Conservation (phyloP, 148 eudicot genomes). For the Arctostaphylos glauca region DNA sequence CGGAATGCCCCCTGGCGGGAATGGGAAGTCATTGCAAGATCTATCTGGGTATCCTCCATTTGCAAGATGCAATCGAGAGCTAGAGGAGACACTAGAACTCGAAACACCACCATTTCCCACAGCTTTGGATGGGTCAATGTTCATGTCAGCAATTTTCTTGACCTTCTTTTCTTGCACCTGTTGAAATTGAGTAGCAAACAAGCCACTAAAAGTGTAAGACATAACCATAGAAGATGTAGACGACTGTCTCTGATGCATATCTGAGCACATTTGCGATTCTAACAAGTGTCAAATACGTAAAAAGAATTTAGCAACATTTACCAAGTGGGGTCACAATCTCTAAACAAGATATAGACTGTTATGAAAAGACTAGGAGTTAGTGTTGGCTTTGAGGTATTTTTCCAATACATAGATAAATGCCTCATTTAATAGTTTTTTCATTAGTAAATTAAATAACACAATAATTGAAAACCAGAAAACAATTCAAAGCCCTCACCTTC, state of each 20-base stretch:
- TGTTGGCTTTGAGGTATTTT: neutral
- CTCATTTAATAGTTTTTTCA: neutral
- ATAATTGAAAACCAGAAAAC: neutral
- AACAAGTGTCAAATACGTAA: neutral
- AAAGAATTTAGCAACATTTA: neutral
- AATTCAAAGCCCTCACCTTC: constrained; percentile 58
- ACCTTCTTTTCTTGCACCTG: constrained; percentile 90
- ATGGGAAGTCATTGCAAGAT: constrained; percentile 43
- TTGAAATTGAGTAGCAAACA: constrained; percentile 13
- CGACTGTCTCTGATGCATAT: neutral
- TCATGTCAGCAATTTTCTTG: constrained; percentile 67
- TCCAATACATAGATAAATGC: neutral
- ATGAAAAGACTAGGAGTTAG: neutral
- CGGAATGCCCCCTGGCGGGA: constrained; percentile 62
- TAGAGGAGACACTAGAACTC: constrained; percentile 46
- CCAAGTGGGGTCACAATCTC: neutral
- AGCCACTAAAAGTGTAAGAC: neutral
- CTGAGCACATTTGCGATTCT: neutral
- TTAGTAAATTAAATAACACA: neutral
- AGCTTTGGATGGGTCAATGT: constrained; percentile 53
- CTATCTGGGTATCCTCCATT: constrained; percentile 50
- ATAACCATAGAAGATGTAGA: constrained; percentile 8
- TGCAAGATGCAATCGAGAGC: constrained; percentile 38
- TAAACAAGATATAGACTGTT: neutral
- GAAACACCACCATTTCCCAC: constrained; percentile 50